A percentile compares a stretch with the other conserved stretches of the same genome.
These are phyloP conservation scores for Yamadazyma buinensis DNA, from an alignment of 1,139 yeast species.

Conservation along the genomic window DNA sequence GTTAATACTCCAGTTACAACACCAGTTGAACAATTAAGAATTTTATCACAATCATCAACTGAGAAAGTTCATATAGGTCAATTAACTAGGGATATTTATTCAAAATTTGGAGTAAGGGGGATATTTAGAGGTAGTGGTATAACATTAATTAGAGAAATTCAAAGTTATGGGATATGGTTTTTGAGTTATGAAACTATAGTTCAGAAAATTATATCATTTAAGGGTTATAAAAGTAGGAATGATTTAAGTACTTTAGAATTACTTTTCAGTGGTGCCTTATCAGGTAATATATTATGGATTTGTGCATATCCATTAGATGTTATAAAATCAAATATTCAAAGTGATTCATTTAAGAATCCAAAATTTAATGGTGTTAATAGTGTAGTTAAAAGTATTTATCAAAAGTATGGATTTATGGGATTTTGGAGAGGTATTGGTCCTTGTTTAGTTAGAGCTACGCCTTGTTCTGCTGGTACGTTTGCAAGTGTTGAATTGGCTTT, in stretches of 20 bases:
- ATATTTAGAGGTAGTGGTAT: constrained; percentile 58
- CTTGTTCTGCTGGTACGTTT: constrained; percentile 75
- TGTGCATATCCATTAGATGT: constrained; percentile 71
- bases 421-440: constrained; percentile 75
- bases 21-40: constrained; percentile 75
- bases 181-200: constrained; percentile 65
- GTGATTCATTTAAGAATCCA: constrained; percentile 53
- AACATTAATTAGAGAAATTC: constrained; percentile 65
- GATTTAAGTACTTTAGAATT: constrained; percentile 61
- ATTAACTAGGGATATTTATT: constrained; percentile 41
- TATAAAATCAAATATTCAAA: constrained; percentile 65
- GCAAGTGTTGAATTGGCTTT: constrained; percentile 72
- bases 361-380: constrained; percentile 42
- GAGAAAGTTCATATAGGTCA: constrained; percentile 39
- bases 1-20: constrained; percentile 69
- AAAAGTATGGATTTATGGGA: constrained; percentile 48
- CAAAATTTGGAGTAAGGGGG: constrained; percentile 48
- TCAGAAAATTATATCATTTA: constrained; percentile 30
- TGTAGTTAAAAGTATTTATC: constrained; percentile 47
- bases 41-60: constrained; percentile 56
- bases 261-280: constrained; percentile 60
- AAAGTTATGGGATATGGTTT: constrained; percentile 85
- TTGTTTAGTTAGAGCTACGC: constrained; percentile 65
- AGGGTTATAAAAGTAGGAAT: constrained; percentile 38
- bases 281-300: constrained; percentile 73